Evolutionary conservation across 176 grass and related monocot species (phyloP), one percentile per base, ranked within the genome.

Genomic region (Rhipidocladum racemiflorum): DNA sequence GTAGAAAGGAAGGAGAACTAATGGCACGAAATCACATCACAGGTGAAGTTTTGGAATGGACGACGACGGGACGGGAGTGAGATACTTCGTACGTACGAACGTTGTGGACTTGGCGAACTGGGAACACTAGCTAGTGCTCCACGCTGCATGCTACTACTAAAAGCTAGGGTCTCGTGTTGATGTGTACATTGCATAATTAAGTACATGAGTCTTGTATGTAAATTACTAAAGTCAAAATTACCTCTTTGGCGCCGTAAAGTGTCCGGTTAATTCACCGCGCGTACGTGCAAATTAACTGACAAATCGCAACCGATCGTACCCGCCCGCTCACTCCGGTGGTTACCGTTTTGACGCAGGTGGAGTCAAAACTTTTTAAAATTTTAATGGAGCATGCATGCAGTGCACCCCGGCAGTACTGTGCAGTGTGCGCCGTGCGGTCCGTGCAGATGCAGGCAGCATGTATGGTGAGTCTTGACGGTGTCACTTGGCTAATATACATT

Each of bases 41-140:
- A 46, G 68, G 27, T 61, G 51, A 60, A 81, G 80, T 72, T 82
- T 82, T 62, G 56, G 55, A 82, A 72, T 28, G 55, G 80, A 50
- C 30, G 68, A 44, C 29, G 75, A 48, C 40, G 75, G 45, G 75
- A 48, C 40, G 75, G 45, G 50, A 23, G 62, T 12, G 1, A 25
- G n/a, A 9, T 25, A 12, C 55, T 25, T 11, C n/a, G 54, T 23
- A 53, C n/a, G 54, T 23, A 53, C 60, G 54, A 40, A 67, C 61
- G 61, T 45, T 79, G 18, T n/a, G 18, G 53, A 42, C 18, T 29
- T 18, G 27, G 28, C 3, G n/a, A 53, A 80, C 35, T 7, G 25
- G 51, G 25, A 81, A 81, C n/a, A 12, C 36, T n/a, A n/a, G 43
- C 65, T 43, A 30, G 17, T 24, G 80, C 40, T 61, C 42, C 43